A percentile compares a stretch with the other conserved stretches of the same genome.
phyloP scores from a whole-genome alignment of 1,139 yeast genomes.

The Kluyveromyces marxianus region DNA sequence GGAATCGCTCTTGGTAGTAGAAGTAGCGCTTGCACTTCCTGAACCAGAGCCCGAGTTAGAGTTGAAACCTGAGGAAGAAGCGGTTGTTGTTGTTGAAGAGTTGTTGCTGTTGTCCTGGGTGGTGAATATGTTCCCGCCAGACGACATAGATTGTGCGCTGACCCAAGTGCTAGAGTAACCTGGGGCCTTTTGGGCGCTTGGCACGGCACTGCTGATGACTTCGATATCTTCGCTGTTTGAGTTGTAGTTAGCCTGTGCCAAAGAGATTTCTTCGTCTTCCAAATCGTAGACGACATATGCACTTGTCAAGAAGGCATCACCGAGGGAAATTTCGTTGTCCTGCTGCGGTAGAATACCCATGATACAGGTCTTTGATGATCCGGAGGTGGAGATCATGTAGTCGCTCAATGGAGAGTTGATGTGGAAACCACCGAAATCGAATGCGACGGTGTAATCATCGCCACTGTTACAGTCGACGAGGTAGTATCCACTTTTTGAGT shows the following conservation, averaged over 20 bases:
- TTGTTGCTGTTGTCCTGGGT: constrained; percentile 11
- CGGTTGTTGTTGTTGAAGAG: constrained; percentile 3
- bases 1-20: too few species aligned
- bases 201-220: constrained; percentile 36
- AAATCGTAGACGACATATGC: constrained; percentile 77
- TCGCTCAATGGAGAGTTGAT: constrained; percentile 43
- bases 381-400: constrained; percentile 25
- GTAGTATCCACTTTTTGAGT: constrained; percentile 31
- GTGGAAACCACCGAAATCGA: constrained; percentile 47
- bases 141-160: constrained; percentile 11
- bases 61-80: not conserved
- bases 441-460: constrained; percentile 18
- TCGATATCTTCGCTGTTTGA: constrained; percentile 37
- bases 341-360: constrained; percentile 31
- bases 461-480: constrained; percentile 26
- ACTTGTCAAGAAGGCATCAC: constrained; percentile 66
- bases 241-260: constrained; percentile 52
- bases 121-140: constrained; percentile 24
- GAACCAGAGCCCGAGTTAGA: not conserved
- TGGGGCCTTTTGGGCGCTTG: constrained; percentile 40
- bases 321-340: constrained; percentile 39
- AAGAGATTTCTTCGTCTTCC: constrained; percentile 52
- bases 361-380: constrained; percentile 26
- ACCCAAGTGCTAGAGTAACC: constrained; percentile 34
- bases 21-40: too few species aligned